Conservation (phyloP, 345 rosid species). For the Passiflora organensis region DNA sequence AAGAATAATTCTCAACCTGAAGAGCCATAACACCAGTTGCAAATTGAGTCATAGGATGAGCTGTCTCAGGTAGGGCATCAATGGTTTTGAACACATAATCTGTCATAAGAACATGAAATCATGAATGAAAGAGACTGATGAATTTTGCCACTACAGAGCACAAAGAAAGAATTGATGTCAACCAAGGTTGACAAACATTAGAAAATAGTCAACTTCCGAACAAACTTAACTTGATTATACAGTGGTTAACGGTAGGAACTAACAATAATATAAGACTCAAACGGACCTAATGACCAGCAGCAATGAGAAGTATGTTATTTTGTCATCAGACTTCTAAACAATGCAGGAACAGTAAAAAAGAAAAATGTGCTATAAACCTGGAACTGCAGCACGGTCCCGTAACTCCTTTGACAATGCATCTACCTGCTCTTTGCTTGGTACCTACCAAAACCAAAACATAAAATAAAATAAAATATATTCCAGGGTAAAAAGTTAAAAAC, state of each 20-base stretch:
- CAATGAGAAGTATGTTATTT: background rate
- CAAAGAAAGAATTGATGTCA: background rate
- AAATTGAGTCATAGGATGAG: conserved; percentile 99
- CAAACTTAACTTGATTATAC: background rate
- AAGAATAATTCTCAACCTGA: conserved; percentile 51
- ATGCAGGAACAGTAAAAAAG: background rate
- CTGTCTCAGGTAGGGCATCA: conserved; percentile 79
- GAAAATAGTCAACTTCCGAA: background rate
- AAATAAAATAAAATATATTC: background rate
- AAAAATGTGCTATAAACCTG: conserved; percentile 49
- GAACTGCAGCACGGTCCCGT: conserved; percentile 72
- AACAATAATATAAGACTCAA: background rate
- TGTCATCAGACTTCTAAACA: background rate
- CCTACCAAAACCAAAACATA: conserved; percentile 27
- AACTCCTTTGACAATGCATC: conserved; percentile 78
- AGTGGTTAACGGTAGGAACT: background rate
- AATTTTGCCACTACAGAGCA: background rate
- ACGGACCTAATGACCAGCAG: background rate
- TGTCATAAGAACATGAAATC: conserved; percentile 27
- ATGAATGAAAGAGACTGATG: background rate
- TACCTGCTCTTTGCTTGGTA: conserved; percentile 83
- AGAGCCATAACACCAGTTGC: conserved; percentile 98
- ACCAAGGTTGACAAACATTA: background rate
- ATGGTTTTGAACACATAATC: conserved; percentile 87
- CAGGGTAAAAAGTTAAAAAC: background rate